Conservation (phyloP, 139 green algal species). For the Tetraselmis chui region DNA sequence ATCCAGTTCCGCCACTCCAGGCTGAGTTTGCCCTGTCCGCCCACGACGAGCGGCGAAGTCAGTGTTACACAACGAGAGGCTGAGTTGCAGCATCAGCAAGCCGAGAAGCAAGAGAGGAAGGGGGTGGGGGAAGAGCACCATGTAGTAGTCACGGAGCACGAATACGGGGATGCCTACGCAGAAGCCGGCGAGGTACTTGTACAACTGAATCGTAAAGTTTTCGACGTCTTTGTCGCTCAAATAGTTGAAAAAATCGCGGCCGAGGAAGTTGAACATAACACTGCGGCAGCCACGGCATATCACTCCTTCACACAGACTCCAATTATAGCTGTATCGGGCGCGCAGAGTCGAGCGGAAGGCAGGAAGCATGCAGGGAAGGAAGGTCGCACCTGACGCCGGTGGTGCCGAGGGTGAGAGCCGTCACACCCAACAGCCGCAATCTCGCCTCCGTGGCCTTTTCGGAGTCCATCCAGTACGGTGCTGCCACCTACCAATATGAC, state of each 20-base stretch:
- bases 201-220: conserved; percentile 74
- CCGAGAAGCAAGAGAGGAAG: not conserved
- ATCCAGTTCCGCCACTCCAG: conserved; percentile 95
- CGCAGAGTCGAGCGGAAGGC: not conserved
- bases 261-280: conserved; percentile 95
- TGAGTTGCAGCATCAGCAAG: too few relatives aligned
- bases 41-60: too few relatives aligned
- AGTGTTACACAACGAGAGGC: too few relatives aligned
- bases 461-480: conserved; percentile 74
- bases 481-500: conserved; percentile 65
- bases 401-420: conserved; percentile 86
- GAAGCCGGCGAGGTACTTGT: conserved; percentile 56
- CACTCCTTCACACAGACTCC: not conserved
- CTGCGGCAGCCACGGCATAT: conserved; percentile 26
- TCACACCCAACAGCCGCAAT: conserved; percentile 73
- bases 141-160: conserved; percentile 80
- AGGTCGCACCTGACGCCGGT: conserved; percentile 77
- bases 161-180: conserved; percentile 83
- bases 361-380: not conserved
- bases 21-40: conserved; percentile 66
- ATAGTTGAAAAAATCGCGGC: conserved; percentile 98
- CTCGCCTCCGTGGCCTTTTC: conserved; percentile 39
- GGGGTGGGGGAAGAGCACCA: conserved; percentile 26
- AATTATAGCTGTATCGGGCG: not conserved
- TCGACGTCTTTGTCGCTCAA: conserved; percentile 73